phyloP scores from a whole-genome alignment of 176 grass and related monocot species.

The Zoysia pacifica region DNA sequence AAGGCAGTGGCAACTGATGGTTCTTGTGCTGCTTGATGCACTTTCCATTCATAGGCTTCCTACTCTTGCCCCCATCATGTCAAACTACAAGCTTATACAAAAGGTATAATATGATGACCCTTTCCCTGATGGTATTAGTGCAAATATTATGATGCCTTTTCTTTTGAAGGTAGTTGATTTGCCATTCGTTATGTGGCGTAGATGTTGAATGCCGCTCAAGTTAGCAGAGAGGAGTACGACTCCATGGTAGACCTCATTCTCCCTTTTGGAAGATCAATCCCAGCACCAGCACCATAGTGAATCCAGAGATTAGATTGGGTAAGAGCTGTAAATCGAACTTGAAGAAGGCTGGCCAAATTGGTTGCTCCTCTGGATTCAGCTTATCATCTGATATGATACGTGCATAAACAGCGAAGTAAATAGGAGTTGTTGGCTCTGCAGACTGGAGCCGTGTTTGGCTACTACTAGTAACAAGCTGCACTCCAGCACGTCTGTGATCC shows the following conservation, averaged over 20 bases:
- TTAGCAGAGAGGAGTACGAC: conserved; percentile 61
- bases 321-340: not conserved
- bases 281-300: not conserved
- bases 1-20: conserved; percentile 69
- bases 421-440: not conserved
- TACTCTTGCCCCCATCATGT: conserved; percentile 48
- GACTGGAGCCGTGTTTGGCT: not conserved
- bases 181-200: not conserved
- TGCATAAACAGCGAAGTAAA: not conserved
- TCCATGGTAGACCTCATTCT: conserved; percentile 59
- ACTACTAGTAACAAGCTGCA: conserved; percentile 2
- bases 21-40: conserved; percentile 74
- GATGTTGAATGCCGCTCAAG: conserved; percentile 65
- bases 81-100: conserved; percentile 50
- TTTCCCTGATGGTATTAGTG: not conserved
- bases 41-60: conserved; percentile 59
- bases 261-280: conserved; percentile 54
- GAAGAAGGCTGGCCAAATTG: not conserved
- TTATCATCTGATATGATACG: not conserved
- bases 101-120: not conserved
- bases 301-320: not conserved
- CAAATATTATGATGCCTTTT: not conserved
- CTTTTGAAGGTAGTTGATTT: not conserved
- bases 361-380: not conserved
- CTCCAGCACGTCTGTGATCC: not conserved